Evolutionary conservation across 2,329 filamentous ascomycete genomes (phyloP).

Genomic region (Dactylellina parvicollis): DNA sequence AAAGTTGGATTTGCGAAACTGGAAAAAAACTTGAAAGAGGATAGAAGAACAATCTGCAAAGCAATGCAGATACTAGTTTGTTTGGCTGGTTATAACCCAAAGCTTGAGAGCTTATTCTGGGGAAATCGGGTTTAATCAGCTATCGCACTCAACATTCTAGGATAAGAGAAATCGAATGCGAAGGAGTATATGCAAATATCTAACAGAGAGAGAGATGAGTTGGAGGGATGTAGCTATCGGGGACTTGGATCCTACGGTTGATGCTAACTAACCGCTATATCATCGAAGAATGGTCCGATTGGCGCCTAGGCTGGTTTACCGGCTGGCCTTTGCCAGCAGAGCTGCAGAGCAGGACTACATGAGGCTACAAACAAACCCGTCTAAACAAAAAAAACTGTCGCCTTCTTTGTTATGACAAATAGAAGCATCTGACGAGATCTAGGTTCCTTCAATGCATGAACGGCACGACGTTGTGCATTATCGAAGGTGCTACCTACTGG

Average conservation of each 20-base stretch:
- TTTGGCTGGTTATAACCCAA: conserved; percentile 39
- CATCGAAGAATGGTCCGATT: conserved; percentile 20
- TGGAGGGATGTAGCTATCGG: conserved; percentile 5
- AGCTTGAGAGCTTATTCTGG: background rate
- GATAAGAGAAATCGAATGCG: background rate
- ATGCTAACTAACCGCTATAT: background rate
- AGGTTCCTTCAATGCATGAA: conserved; percentile 11
- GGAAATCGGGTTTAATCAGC: background rate
- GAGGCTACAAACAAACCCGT: conserved; percentile 37
- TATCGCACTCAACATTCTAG: background rate
- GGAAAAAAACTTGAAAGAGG: background rate
- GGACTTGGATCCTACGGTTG: conserved; percentile 11
- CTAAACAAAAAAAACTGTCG: conserved; percentile 7
- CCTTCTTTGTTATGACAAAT: conserved; percentile 39
- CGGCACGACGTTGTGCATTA: conserved; percentile 29
- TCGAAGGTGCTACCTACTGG: background rate
- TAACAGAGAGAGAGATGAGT: background rate
- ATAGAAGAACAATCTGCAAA: conserved; percentile 3
- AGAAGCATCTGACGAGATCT: conserved; percentile 10
- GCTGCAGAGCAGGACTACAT: background rate
- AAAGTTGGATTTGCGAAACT: background rate
- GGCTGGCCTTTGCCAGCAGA: background rate
- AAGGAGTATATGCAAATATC: background rate
- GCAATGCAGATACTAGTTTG: conserved; percentile 22
- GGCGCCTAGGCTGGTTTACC: conserved; percentile 21